Evolutionary conservation across 441 rosid genomes (phyloP).

Genomic region (Erysimum pusillum): DNA sequence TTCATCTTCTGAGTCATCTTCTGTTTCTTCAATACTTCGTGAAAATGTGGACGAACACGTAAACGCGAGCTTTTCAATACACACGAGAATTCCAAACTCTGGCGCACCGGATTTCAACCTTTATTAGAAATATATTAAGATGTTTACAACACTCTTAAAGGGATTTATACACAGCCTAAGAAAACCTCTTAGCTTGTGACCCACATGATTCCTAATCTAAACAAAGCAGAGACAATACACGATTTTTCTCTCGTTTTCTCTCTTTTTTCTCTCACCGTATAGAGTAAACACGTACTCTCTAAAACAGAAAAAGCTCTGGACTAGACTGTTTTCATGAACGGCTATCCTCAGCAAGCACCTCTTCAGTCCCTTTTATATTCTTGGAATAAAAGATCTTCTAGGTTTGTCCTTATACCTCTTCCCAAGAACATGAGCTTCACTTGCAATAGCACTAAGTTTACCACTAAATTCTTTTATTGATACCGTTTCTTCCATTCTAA

Average conservation of each 20-base stretch:
- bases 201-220: background rate
- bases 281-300: background rate
- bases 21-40: no score
- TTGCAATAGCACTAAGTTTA: no score
- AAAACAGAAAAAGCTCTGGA: background rate
- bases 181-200: background rate
- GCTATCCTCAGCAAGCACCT: background rate
- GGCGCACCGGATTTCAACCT: background rate
- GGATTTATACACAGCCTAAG: no score
- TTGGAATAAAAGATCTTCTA: background rate
- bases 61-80: no score
- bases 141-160: background rate
- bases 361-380: background rate
- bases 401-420: background rate
- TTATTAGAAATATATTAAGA: background rate
- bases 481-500: no score
- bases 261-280: background rate
- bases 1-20: no score
- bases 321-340: background rate
- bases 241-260: background rate
- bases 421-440: no score
- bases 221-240: background rate
- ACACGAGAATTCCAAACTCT: background rate
- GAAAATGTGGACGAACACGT: no score
- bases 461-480: no score